Evolutionary conservation across 2,329 filamentous ascomycete species (phyloP), one percentile per base, ranked within the genome.

Genomic region (Achaetomium macrosporum): DNA sequence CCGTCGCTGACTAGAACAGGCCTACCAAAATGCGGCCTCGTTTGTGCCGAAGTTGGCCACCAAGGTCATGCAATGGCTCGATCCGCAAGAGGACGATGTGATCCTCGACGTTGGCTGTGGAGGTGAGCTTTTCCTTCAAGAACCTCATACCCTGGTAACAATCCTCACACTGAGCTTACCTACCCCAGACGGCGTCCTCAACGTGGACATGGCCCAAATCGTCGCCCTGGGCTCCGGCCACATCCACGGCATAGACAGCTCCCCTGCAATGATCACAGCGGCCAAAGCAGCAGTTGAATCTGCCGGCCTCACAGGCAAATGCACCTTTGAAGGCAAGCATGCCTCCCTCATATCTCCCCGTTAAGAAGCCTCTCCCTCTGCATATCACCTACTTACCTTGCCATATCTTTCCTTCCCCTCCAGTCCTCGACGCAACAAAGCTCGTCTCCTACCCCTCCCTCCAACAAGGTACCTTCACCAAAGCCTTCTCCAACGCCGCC

Each of bases 401-500:
- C 30, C 8, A 12, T 35, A 35, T 9, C 33, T 15, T 12, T 16
- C 3, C 35, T 16, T 37, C 44, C 39, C 25, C 25, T 41, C 35
- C 47, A 79, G 77, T 75, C 30, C 50, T 75, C 52, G 75, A 81
- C 63, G 74, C 71, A 7, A 74, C 71, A 2, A 57, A 69, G 9
- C 66, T 80, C 17, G 45, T 64, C 40, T 59, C 61, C 15, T 60
- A 63, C 10, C 58, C 68, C 1, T 55, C 64, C 36, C 65, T 77
- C 2, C 70, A 74, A 53, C 57, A 58, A 2, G 67, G 59, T 5
- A 56, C 58, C 5, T 79, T 73, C 65, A 75, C 64, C 56, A 85
- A 85, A 62, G 76, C 74, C 60, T 86, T 86, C 64, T 85, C 81
- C 51, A 85, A 85, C 60, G 83, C 83, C 0, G 83, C 82, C 0